Conservation (phyloP, 2,329 filamentous ascomycete species). For the Alternaria hordeiaustralica region DNA sequence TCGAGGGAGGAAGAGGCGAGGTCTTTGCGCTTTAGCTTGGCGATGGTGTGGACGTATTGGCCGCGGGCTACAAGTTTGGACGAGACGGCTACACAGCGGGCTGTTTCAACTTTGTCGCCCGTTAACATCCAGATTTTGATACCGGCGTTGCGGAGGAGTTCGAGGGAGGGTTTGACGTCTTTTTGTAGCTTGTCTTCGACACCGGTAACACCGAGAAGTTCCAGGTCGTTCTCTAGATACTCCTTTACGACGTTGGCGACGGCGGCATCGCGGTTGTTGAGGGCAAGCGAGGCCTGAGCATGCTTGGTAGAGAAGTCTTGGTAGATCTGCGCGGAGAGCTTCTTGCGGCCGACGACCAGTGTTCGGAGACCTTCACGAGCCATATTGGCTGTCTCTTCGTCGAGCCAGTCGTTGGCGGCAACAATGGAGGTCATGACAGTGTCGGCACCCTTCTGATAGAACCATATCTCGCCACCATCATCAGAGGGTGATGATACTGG, state of each 20-base stretch:
- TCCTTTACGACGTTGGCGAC: constrained; percentile 82
- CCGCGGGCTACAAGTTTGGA: constrained; percentile 92
- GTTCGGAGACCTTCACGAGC: constrained; percentile 94
- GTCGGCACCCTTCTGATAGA: constrained; percentile 97
- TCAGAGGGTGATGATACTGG: constrained; percentile 52
- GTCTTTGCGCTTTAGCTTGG: constrained; percentile 82
- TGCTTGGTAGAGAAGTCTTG: constrained; percentile 77
- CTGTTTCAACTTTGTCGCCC: constrained; percentile 97
- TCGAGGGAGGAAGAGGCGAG: constrained; percentile 87
- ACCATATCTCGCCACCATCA: constrained; percentile 84
- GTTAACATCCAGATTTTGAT: constrained; percentile 99
- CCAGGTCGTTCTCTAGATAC: constrained; percentile 84
- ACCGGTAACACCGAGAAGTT: constrained; percentile 94
- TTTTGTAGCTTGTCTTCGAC: constrained; percentile 96
- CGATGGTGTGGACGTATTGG: constrained; percentile 94
- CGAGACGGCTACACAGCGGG: constrained; percentile 92
- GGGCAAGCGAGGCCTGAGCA: constrained; percentile 78
- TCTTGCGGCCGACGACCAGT: constrained; percentile 91
- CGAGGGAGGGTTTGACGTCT: constrained; percentile 93
- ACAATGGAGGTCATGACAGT: constrained; percentile 98
- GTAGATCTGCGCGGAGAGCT: constrained; percentile 79
- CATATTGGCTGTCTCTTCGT: constrained; percentile 99
- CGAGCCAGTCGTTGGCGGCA: constrained; percentile 95
- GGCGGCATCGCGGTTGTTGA: constrained; percentile 78
- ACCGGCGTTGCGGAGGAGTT: constrained; percentile 92